Conservation (phyloP, 1,284 basidiomycete species). For the Ceratobasidium papillatum region DNA sequence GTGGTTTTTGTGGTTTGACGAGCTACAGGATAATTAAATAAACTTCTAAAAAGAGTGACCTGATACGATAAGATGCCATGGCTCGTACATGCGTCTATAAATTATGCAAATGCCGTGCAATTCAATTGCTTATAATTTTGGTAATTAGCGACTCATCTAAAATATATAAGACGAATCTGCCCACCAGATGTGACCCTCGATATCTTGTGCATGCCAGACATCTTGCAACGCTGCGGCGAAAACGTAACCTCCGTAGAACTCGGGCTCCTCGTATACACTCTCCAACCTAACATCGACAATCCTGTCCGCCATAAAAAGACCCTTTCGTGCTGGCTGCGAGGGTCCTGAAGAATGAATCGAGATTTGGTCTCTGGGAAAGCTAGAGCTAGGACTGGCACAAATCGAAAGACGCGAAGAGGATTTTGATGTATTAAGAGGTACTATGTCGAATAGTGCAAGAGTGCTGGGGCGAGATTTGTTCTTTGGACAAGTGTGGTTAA, state of each 20-base stretch:
- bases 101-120: too few species aligned
- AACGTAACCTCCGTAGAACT: not conserved
- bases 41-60: too few species aligned
- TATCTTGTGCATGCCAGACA: constrained; percentile 29
- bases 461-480: constrained; percentile 21
- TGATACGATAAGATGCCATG: too few species aligned
- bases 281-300: constrained; percentile 21
- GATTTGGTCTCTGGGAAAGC: not conserved
- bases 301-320: constrained; percentile 15
- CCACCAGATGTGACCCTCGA: constrained; percentile 3
- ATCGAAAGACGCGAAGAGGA: not conserved
- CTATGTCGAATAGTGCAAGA: constrained; percentile 23
- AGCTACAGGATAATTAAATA: too few species aligned
- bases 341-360: not conserved
- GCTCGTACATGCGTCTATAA: too few species aligned
- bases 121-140: too few species aligned
- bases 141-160: not conserved
- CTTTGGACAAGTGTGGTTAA: constrained; percentile 6
- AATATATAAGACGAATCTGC: too few species aligned
- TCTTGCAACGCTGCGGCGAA: constrained; percentile 31
- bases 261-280: constrained; percentile 31
- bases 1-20: too few species aligned
- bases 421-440: not conserved
- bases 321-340: not conserved
- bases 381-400: not conserved